Evolutionary conservation across 345 rosid genomes (phyloP).

Genomic region (Xanthoceras sorbifolium): DNA sequence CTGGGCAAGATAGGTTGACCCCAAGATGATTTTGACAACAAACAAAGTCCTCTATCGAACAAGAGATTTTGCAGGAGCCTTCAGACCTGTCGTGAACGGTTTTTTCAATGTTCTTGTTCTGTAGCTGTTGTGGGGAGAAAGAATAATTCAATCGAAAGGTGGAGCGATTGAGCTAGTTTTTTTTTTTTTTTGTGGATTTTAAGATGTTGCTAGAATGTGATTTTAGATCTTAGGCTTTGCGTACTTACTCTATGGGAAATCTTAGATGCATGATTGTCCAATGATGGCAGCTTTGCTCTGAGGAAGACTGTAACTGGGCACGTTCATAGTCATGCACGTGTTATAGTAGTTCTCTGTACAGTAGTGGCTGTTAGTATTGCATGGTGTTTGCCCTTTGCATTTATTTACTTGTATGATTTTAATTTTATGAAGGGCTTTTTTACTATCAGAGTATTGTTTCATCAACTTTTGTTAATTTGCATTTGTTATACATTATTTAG

Average conservation of each 20-base stretch:
- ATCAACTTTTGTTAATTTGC: not conserved
- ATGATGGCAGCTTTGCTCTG: slow-evolving; percentile 18
- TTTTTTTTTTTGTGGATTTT: slow-evolving; percentile 1
- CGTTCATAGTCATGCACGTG: not conserved
- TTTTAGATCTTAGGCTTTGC: not conserved
- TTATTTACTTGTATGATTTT: not conserved
- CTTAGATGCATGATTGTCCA: slow-evolving; percentile 5
- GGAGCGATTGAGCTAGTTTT: not conserved
- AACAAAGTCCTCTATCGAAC: not conserved
- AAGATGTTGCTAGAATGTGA: slow-evolving; percentile 10
- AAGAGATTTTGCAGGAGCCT: not conserved
- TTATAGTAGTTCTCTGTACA: not conserved
- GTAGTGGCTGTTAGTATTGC: not conserved
- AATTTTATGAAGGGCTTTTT: no score
- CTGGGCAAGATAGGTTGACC: slow-evolving; percentile 17
- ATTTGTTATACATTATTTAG: not conserved
- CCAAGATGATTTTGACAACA: slow-evolving; percentile 17
- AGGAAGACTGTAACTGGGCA: not conserved
- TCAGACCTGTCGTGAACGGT: not conserved
- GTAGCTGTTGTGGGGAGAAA: not conserved
- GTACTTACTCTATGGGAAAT: not conserved
- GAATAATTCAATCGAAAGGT: not conserved
- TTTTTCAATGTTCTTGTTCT: not conserved
- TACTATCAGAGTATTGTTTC: no score
- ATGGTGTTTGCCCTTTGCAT: not conserved